Conservation (phyloP, 78 protist species). For the slime mould (Dictyostelium discoideum) region dicty_2.7 NC_007090.3:593501-594000, state of each 20-base stretch:
- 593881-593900: background rate
- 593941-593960: background rate
- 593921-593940: background rate
- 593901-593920: constrained; percentile 13
- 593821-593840: background rate
- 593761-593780: constrained; percentile 4
- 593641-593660: background rate
- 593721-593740: constrained; percentile 64
- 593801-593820: background rate
- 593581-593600: background rate
- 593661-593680: background rate
- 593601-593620: background rate
- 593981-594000: background rate
- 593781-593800: background rate
- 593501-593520: constrained; percentile 4
- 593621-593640: background rate
- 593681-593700: background rate
- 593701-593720: constrained; percentile 44
- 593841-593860: background rate
- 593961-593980: background rate
- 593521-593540: background rate
- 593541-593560: constrained; percentile 41
- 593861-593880: background rate
- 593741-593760: constrained; percentile 74
- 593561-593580: constrained; percentile 8